Evolutionary conservation across 2,329 filamentous ascomycete genomes (phyloP), one percentile per base, ranked within the genome.

Genomic region (Rutstroemia sp.): DNA sequence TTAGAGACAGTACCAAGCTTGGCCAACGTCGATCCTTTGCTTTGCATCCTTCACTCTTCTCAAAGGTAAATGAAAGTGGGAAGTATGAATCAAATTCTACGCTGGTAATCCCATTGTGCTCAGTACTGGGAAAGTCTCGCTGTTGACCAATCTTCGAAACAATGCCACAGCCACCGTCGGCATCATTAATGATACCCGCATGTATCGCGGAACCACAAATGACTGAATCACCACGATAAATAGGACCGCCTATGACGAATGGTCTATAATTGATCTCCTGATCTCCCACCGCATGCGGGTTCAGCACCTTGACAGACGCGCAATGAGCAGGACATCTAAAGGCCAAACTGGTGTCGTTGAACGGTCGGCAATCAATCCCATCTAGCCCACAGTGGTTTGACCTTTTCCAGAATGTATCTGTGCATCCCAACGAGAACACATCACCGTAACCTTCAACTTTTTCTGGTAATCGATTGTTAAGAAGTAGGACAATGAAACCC

Each of bases 141-240:
- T 83, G 80, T 55, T 84, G 78, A 21, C 92, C 92, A 21, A 88
- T 78, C 39, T 94, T 77, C 54, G 82, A 78, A 34, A 94, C 80
- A 3, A 95, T 88, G 57, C 91, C 91, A 64, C 91, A 96, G 1
- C 91, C 91, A 41, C 91, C 91, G 27, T 80, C 75, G 0, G 76
- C 72, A 65, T 91, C 82, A 37, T 81, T 82, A 58, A 95, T 82
- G 64, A 92, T 77, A 19, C 90, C 91, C 0, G 89, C 84, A 68
- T 96, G 91, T 50, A 95, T 88, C 30, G 90, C 91, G 10, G 91
- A 80, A 57, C 84, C 86, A 68, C 91, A 96, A 54, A 96, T 86
- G 72, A 89, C 95, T 12, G 89, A 95, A 71, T 96, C 91, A 8
- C 88, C 89, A n/a, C 94, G 87, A 70, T 97, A 97, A 21, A 88